Evolutionary conservation across 176 grass and related monocot species (phyloP), one percentile per base, ranked within the genome.

Genomic region (Carex scoparia): DNA sequence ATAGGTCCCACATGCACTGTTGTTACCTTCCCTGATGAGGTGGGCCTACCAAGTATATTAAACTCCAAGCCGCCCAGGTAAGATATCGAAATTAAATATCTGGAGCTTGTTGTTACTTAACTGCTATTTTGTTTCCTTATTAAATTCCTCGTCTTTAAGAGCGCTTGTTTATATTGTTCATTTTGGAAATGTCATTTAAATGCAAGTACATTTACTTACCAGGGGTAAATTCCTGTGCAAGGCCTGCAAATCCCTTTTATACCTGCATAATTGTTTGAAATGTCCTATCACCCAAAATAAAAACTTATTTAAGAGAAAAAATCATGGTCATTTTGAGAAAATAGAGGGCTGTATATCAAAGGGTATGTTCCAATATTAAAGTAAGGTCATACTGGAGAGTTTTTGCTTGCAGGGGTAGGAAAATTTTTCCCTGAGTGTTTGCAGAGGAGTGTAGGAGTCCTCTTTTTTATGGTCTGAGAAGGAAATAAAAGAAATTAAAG

Each of bases 1-100:
- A 91, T 89, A 76, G 95, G 95, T 0, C 93, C 91, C 15, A 90
- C 74, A 0, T 91, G 95, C 42, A 98, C 88, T 0, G 61, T 89
- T 31, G 88, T 98, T 85, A 90, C 86, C 0, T 98, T 98, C 84
- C 90, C 91, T 78, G 88, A 93, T n/a, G 86, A 86, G 67, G 27
- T 98, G 84, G 93, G 89, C 44, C 89, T 98, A 48, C 95, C 95
- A 54, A 93, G 88, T 86, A 90, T 98, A 86, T 93, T 98, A 84
- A 73, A 86, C 65, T 93, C 93, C 68, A 93, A 94, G 38, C 92
- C 89, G 11, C 81, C 80, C 83, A 92, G 86, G 95, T 94, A n/a
- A 30, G 44, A 66, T 57, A 57, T 23, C 30, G 10, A 58, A 56
- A 79, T 79, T 35, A 53, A 79, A 57, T 57, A 37, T 58, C 35